phyloP scores from a whole-genome alignment of 2,329 filamentous ascomycete genomes.

The Helotiales sp. region DNA sequence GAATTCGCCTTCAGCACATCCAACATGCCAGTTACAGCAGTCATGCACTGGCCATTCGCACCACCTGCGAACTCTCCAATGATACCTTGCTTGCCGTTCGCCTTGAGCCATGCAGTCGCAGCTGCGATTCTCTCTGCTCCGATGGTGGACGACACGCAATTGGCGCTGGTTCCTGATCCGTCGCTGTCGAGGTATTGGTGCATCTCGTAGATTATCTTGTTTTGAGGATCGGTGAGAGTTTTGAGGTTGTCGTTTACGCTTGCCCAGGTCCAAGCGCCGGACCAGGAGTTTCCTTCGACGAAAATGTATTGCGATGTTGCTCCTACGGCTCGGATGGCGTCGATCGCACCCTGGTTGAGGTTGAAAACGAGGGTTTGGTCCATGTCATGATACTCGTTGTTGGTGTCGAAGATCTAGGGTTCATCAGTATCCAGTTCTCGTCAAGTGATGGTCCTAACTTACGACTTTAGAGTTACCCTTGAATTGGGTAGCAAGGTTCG shows the following conservation, averaged over 20 bases:
- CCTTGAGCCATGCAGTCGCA: constrained; percentile 59
- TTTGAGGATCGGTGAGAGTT: constrained; percentile 54
- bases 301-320: constrained; percentile 60
- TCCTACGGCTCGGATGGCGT: constrained; percentile 49
- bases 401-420: constrained; percentile 46
- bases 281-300: constrained; percentile 54
- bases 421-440: no score
- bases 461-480: constrained; percentile 41
- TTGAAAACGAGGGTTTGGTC: constrained; percentile 47
- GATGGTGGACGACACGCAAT: constrained; percentile 58
- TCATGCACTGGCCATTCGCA: constrained; percentile 54
- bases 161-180: constrained; percentile 54
- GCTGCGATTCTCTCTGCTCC: constrained; percentile 54
- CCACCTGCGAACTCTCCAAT: constrained; percentile 61
- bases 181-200: constrained; percentile 65
- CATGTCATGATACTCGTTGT: constrained; percentile 53
- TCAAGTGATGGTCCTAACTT: no score
- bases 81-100: constrained; percentile 56
- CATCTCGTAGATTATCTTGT: constrained; percentile 65
- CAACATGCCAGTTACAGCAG: constrained; percentile 55
- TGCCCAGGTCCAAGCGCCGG: constrained; percentile 35
- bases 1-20: constrained; percentile 52
- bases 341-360: constrained; percentile 52
- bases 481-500: constrained; percentile 47
- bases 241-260: constrained; percentile 51